phyloP scores from a whole-genome alignment of 129 eudicot genomes.

The Artemisia annua region DNA sequence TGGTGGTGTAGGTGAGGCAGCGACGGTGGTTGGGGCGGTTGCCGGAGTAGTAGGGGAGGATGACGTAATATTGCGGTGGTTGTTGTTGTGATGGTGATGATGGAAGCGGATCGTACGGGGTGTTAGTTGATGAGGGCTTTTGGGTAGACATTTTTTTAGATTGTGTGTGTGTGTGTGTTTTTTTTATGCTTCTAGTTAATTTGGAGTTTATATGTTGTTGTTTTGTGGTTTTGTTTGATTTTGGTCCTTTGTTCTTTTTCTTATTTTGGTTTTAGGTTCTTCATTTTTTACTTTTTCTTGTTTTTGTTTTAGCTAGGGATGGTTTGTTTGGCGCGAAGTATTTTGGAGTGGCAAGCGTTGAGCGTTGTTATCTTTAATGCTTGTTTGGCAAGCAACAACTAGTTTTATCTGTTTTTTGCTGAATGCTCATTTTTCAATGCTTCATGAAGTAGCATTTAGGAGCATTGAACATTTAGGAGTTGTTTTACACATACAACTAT shows the following conservation, averaged over 20 bases:
- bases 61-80: slow-evolving; percentile 41
- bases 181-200: not conserved
- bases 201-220: not conserved
- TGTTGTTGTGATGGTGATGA: slow-evolving; percentile 31
- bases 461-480: no score
- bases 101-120: slow-evolving; percentile 43
- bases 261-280: not conserved
- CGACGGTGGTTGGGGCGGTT: slow-evolving; percentile 39
- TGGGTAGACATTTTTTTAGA: slow-evolving; percentile 27
- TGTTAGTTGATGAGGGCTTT: slow-evolving; percentile 27
- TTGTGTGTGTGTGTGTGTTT: not conserved
- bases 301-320: no score
- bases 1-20: slow-evolving; percentile 27
- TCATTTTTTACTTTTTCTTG: not conserved
- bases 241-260: not conserved
- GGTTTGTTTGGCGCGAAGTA: no score
- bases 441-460: no score
- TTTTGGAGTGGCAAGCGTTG: no score
- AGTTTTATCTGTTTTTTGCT: no score
- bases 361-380: no score
- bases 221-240: not conserved
- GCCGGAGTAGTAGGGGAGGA: slow-evolving; percentile 43
- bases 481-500: no score
- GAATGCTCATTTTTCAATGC: no score
- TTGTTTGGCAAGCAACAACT: no score